Conservation (phyloP, 2,329 filamentous ascomycete genomes). For the Dothideomycetidae sp. region DNA sequence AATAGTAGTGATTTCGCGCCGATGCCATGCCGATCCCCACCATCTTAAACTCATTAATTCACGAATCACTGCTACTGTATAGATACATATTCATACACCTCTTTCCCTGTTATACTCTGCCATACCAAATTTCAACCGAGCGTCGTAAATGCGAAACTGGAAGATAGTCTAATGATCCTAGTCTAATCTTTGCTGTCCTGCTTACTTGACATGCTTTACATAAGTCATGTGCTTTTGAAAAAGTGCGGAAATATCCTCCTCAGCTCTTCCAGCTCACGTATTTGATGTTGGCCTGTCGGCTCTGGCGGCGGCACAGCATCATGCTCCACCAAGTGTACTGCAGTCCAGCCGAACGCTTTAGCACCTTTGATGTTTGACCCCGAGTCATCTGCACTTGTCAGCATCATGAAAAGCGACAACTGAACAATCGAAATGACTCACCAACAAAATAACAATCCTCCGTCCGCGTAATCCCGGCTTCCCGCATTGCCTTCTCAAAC, state of each 20-base stretch:
- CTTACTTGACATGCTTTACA: too few species aligned
- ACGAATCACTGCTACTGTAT: too few species aligned
- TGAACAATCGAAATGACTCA: conserved; percentile 33
- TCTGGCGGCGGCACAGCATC: conserved; percentile 46
- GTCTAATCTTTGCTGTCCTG: too few species aligned
- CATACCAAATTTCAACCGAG: too few species aligned
- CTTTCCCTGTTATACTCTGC: too few species aligned
- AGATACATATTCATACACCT: too few species aligned
- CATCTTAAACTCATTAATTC: too few species aligned
- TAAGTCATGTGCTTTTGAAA: conserved; percentile 48
- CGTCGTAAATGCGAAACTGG: too few species aligned
- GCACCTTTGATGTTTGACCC: conserved; percentile 66
- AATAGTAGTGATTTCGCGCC: too few species aligned
- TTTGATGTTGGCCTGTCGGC: conserved; percentile 53
- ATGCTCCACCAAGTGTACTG: conserved; percentile 73
- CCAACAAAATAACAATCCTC: conserved; percentile 86
- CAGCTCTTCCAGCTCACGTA: conserved; percentile 62
- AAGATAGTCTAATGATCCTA: too few species aligned
- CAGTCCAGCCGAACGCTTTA: conserved; percentile 69
- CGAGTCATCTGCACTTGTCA: conserved; percentile 56
- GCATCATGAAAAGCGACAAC: background rate
- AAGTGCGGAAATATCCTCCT: conserved; percentile 66
- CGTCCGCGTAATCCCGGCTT: conserved; percentile 55
- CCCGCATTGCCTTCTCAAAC: conserved; percentile 77
- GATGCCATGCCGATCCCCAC: too few species aligned